Conservation (phyloP, 208 protist species). For the Wallacemonas sp. region DNA sequence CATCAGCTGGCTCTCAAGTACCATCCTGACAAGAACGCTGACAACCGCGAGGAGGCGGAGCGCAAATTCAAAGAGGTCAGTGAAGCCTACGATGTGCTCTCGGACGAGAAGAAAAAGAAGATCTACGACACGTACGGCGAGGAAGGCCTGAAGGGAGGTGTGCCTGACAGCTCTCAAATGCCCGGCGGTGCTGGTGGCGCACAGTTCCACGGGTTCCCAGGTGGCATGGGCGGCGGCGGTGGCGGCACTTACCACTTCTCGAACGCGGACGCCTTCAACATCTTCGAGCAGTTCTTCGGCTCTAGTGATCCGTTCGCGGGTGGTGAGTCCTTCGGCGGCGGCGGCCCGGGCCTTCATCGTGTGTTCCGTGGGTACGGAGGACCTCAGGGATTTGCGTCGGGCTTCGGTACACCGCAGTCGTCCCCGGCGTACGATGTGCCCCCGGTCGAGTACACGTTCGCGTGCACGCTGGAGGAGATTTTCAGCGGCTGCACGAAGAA, state of each 20-base stretch:
- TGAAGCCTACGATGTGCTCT: slow-evolving; percentile 98
- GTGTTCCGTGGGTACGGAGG: slow-evolving; percentile 84
- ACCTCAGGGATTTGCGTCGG: slow-evolving; percentile 55
- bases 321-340: slow-evolving; percentile 85
- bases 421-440: slow-evolving; percentile 77
- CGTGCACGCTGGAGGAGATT: slow-evolving; percentile 96
- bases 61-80: slow-evolving; percentile 94
- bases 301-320: slow-evolving; percentile 83
- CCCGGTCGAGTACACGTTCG: slow-evolving; percentile 89
- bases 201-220: slow-evolving; percentile 35
- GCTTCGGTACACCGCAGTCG: slow-evolving; percentile 87
- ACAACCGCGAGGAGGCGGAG: slow-evolving; percentile 81
- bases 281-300: slow-evolving; percentile 85
- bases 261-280: slow-evolving; percentile 80
- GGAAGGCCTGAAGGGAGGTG: slow-evolving; percentile 93
- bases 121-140: slow-evolving; percentile 98
- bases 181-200: slow-evolving; percentile 52
- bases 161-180: slow-evolving; percentile 23
- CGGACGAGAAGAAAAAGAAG: slow-evolving; percentile 94
- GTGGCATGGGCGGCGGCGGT: slow-evolving; percentile 36
- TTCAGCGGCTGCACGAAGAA: slow-evolving; percentile 96
- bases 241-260: slow-evolving; percentile 61
- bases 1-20: slow-evolving; percentile 90
- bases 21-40: slow-evolving; percentile 93
- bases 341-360: slow-evolving; percentile 75